Base-by-base conservation (phyloP, 139 green algal species). In the Nannochloris sp. region DNA sequence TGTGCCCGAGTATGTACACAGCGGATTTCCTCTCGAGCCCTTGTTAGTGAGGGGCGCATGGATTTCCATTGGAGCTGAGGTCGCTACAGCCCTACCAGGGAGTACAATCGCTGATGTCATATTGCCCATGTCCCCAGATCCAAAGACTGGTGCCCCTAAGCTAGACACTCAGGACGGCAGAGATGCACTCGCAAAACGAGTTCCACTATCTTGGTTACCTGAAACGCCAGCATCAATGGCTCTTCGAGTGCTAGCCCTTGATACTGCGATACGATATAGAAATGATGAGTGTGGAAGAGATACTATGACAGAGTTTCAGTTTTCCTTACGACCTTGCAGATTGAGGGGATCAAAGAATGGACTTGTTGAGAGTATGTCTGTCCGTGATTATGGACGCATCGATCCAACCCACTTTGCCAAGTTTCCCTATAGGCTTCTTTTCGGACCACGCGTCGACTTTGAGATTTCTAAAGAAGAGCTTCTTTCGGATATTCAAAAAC, bases 151-250 rank as follows among this genome's bases (percentile, higher is more conserved):
- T 30, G 28, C 28, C n/a, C n/a, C 12, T 23, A 29, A 61, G 26
- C 10, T 2, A 45, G 28, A 61, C 8, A 31, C 14, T 61, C 28
- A 45, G 10, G 46, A 25, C 20, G 46, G 17, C 46, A 31, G 23
- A 3, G 62, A 26, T 25, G 63, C 51, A 53, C 4, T 26, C 31
- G 53, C 46, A 37, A 20, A 63, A 46, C 25, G 51, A 46, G 1
- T n/a, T 55, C 3, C 69, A 12, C 75, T 95, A 49, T 62, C 66
- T 9, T 95, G 88, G 88, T 79, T 95, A 49, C 88, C 88, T 3
- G 45, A 75, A 43, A 95, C 88, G 1, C 43, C 61, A 11, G 63
- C 84, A 0, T 77, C 85, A 1, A 25, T 95, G 20, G 63, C 73
- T n/a, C 66, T 90, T 62, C 77, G 88, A 6, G 61, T 94, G 61